Conservation (phyloP, 1,284 basidiomycete genomes). For the Leccinum fuscescens region DNA sequence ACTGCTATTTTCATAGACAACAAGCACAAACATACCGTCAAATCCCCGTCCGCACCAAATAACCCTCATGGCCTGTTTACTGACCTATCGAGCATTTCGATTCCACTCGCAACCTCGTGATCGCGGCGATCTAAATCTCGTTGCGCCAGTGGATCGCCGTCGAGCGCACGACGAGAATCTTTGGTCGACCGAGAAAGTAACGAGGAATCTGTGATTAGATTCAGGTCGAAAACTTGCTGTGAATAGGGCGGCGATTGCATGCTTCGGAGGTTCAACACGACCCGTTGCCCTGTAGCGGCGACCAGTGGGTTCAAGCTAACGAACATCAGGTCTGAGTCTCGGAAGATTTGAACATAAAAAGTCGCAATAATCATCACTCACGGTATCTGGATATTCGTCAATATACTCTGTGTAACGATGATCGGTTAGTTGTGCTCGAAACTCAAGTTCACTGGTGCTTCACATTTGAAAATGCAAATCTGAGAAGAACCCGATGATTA, state of each 20-base stretch:
- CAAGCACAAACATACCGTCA: too few relatives aligned
- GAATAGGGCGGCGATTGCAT: neutral
- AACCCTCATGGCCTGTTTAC: neutral
- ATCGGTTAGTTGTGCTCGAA: too few relatives aligned
- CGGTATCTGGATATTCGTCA: too few relatives aligned
- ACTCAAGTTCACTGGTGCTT: too few relatives aligned
- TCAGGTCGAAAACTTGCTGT: neutral
- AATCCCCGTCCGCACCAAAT: neutral
- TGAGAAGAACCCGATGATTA: too few relatives aligned
- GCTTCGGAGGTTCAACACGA: neutral
- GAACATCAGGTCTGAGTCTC: too few relatives aligned
- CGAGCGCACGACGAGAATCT: too few relatives aligned
- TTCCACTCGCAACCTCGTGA: neutral
- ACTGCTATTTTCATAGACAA: too few relatives aligned
- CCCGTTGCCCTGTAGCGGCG: neutral
- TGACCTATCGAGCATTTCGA: neutral
- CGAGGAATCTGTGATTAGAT: neutral
- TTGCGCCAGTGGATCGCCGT: neutral
- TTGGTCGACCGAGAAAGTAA: neutral
- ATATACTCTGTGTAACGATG: too few relatives aligned
- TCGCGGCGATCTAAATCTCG: neutral
- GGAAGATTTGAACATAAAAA: too few relatives aligned
- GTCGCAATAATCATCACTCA: too few relatives aligned
- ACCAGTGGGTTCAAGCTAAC: neutral
- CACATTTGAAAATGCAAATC: too few relatives aligned